phyloP scores from a whole-genome alignment of 164 flowering plant genomes.

The Macadamia integrifolia region DNA sequence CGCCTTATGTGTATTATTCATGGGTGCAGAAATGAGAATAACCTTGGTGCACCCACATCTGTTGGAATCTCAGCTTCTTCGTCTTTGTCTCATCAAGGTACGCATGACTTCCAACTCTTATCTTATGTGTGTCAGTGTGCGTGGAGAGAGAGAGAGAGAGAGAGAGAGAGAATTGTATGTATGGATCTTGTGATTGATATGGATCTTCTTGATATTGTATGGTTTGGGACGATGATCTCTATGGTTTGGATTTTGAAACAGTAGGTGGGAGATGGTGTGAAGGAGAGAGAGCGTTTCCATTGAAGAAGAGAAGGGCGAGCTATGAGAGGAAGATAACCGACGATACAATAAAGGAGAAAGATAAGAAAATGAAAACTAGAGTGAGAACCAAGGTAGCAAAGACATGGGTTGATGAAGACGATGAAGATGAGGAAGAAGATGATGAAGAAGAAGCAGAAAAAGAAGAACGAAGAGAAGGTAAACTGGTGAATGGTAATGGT shows the following conservation, averaged over 20 bases:
- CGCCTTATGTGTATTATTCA: not conserved
- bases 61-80: conserved; percentile 5
- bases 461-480: not conserved
- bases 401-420: conserved; percentile 7
- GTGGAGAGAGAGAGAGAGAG: not conserved
- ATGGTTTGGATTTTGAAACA: not conserved
- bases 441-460: not conserved
- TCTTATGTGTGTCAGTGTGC: not conserved
- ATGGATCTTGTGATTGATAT: not conserved
- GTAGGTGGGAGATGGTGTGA: not conserved
- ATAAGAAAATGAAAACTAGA: conserved; percentile 9
- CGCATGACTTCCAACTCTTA: not conserved
- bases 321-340: not conserved
- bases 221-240: too few relatives aligned
- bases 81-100: conserved; percentile 14
- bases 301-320: conserved; percentile 7
- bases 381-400: conserved; percentile 22
- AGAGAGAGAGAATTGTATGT: not conserved
- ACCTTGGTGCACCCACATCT: conserved; percentile 7
- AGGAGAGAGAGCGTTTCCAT: conserved; percentile 1
- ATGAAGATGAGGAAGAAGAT: conserved; percentile 2
- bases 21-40: conserved; percentile 1
- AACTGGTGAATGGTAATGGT: not conserved
- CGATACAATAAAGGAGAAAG: not conserved
- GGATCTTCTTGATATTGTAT: not conserved